phyloP scores from a whole-genome alignment of 2,329 filamentous ascomycete species.

The Magnaporthiopsis poae region DNA sequence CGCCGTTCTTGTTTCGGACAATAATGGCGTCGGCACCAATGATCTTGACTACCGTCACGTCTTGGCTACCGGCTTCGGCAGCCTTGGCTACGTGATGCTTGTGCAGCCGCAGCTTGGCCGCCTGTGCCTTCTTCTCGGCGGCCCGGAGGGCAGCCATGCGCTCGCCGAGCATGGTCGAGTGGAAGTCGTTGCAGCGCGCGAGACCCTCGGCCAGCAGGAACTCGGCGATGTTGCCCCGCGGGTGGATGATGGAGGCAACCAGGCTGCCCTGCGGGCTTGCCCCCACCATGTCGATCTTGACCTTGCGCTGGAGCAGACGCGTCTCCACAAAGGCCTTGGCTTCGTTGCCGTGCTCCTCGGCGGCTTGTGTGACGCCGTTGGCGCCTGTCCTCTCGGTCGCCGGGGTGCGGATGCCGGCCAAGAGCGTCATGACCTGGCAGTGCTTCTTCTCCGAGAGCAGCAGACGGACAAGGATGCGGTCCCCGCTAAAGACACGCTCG shows the following conservation, averaged over 20 bases:
- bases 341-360: slow-evolving; percentile 83
- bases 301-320: slow-evolving; percentile 73
- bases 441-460: slow-evolving; percentile 75
- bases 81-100: slow-evolving; percentile 68
- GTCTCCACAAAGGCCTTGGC: slow-evolving; percentile 79
- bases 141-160: slow-evolving; percentile 79
- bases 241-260: slow-evolving; percentile 79
- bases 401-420: slow-evolving; percentile 82
- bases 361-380: slow-evolving; percentile 70
- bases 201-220: slow-evolving; percentile 83
- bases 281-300: slow-evolving; percentile 74
- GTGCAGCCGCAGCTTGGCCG: slow-evolving; percentile 67
- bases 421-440: slow-evolving; percentile 74
- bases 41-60: slow-evolving; percentile 76
- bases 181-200: slow-evolving; percentile 87
- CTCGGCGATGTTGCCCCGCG: slow-evolving; percentile 82
- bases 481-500: slow-evolving; percentile 83
- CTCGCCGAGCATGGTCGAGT: slow-evolving; percentile 79
- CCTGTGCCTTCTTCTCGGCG: slow-evolving; percentile 78
- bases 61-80: slow-evolving; percentile 53
- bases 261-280: slow-evolving; percentile 83
- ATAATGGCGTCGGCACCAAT: slow-evolving; percentile 83
- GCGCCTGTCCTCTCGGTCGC: slow-evolving; percentile 76
- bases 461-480: slow-evolving; percentile 77
- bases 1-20: slow-evolving; percentile 72